Conservation (phyloP, 306 rosid genomes). For the Cicer chorassanicum region DNA sequence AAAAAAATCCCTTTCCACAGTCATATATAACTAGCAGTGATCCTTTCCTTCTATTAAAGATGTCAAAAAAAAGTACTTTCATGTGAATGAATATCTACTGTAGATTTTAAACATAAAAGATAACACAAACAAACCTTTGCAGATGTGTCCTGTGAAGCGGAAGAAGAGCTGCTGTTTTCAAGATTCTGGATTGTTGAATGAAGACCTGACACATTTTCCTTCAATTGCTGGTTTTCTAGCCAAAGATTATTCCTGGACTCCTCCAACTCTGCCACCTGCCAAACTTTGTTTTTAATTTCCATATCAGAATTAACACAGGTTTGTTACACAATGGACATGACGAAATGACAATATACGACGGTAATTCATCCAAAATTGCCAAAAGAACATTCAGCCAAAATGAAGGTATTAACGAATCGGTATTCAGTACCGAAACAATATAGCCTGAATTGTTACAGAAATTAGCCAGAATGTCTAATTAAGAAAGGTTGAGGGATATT, state of each 20-base stretch:
- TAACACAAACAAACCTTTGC: constrained; percentile 63
- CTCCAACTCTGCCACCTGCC: constrained; percentile 90
- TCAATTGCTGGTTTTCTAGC: constrained; percentile 70
- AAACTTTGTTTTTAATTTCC: constrained; percentile 85
- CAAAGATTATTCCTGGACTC: constrained; percentile 60
- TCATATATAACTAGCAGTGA: constrained; percentile 6
- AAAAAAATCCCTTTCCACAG: not conserved
- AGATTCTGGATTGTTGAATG: constrained; percentile 67
- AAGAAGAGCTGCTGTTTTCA: constrained; percentile 55
- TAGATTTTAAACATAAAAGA: constrained; percentile 36
- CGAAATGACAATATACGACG: constrained; percentile 43
- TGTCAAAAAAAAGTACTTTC: not conserved
- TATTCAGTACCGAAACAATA: constrained; percentile 31
- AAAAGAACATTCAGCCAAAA: constrained; percentile 37
- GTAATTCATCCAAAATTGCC: constrained; percentile 38
- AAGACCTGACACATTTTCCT: constrained; percentile 63
- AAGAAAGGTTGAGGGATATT: constrained; percentile 12
- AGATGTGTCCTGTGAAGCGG: constrained; percentile 49
- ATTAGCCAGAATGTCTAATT: constrained; percentile 31
- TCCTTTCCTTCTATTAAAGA: constrained; percentile 32
- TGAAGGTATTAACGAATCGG: constrained; percentile 9
- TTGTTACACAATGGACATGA: constrained; percentile 44
- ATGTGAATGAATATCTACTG: not conserved
- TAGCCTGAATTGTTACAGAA: constrained; percentile 21
- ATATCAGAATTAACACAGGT: constrained; percentile 70